Base-by-base conservation (phyloP, 164 flowering plant species). In the Magnolia kwangsiensis region DNA sequence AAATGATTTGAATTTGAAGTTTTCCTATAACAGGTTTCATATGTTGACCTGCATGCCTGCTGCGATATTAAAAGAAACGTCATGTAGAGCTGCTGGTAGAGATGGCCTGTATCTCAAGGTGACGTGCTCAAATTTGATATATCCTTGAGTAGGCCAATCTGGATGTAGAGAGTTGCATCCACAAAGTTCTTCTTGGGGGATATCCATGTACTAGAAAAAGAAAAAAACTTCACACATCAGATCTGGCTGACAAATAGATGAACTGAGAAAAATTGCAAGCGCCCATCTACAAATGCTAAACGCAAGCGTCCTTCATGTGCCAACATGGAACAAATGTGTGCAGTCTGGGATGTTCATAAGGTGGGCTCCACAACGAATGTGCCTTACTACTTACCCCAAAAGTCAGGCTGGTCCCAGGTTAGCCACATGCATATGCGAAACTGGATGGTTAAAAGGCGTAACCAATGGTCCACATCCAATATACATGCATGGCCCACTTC, bases 91-190 rank as follows among this genome's bases (percentile, higher is more conserved):
- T 67, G 94, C 82, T 68, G 97, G 98, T 71, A 87, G 83, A 74
- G 92, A 86, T 69, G 98, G 94, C 87, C 79, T 79, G 82, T 94
- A 96, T 82, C 87, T 87, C 84, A 96, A 79, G 7, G 92, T 86
- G 67, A 96, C 98, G 86, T 92, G 83, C 71, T 83, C 90, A 82
- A 96, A 96, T 72, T 88, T 86, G 71, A 96, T 82, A 55, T 78
- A 72, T 78, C 99, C 99, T 78, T 85, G 80, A 64, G 37, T 71
- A 50, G 98, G 98, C 99, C 97, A 96, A 51, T 83, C 80, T 51
- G 86, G 74, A 77, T 72, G 58, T 51, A 90, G 27, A 37, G 80
- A 72, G 65, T 82, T 81, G 78, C 71, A 67, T 77, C 91, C 96
- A 19, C 75, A 76, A 49, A 81, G 75, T 67, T 92, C 89, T 83